Percentiles rank a stretch among this genome's conserved stretches.
Conservation (phyloP, 768 basidiomycete species). For the Auriscalpium orientale region DNA sequence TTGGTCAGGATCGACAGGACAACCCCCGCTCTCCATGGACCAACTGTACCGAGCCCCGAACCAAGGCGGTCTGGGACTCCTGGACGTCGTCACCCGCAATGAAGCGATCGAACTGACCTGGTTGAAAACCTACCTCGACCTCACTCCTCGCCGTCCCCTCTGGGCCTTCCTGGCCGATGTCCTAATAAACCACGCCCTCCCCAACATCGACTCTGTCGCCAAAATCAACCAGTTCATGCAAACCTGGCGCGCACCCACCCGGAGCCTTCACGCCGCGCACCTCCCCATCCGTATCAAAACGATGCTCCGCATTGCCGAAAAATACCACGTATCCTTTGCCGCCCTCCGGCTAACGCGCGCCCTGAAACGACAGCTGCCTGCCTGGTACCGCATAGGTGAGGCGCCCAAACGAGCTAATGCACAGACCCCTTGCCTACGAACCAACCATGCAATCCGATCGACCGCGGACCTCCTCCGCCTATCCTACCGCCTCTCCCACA, state of each 20-base stretch:
- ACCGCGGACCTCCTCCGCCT: not conserved
- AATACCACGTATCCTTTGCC: not conserved
- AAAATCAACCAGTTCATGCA: conserved; percentile 5
- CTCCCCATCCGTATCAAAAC: not conserved
- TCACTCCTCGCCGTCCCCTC: not conserved
- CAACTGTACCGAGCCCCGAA: not conserved
- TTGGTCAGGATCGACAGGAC: no score
- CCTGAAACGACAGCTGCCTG: conserved; percentile 3
- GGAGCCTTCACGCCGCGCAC: not conserved
- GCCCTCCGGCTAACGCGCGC: not conserved
- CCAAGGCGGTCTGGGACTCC: conserved; percentile 9
- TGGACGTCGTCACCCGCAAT: conserved; percentile 6
- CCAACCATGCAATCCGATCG: not conserved
- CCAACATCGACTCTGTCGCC: rapidly evolving
- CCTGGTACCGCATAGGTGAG: conserved; percentile 10
- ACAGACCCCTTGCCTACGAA: conserved; percentile 1
- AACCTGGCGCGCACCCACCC: not conserved
- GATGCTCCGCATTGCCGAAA: conserved; percentile 4
- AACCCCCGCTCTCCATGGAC: not conserved
- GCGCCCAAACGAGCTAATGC: not conserved
- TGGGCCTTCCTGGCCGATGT: conserved; percentile 12
- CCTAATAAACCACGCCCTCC: not conserved
- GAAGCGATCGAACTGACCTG: conserved; percentile 12
- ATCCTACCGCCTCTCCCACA: not conserved
- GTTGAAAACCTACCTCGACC: conserved; percentile 8